Evolutionary conservation across 2,329 filamentous ascomycete species (phyloP).

Genomic region (Nemania bipapillata): DNA sequence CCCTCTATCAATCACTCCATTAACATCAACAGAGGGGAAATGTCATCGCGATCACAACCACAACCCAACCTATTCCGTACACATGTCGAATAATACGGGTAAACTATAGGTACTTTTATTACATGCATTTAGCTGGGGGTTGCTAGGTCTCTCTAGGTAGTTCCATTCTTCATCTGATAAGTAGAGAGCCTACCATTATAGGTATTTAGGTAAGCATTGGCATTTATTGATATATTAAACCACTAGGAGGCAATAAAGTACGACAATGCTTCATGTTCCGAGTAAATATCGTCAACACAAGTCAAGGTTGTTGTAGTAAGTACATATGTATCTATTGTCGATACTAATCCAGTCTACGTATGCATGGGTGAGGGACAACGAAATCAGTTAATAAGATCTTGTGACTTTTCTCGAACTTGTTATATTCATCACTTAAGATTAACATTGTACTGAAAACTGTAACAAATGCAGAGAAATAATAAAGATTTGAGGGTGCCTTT

Average conservation of each 20-base stretch:
- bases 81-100: background rate
- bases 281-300: background rate
- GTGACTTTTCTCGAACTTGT: conserved; percentile 3
- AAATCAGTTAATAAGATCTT: conserved; percentile 1
- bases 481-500: background rate
- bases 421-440: background rate
- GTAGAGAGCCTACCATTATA: background rate
- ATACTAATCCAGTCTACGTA: background rate
- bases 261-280: background rate
- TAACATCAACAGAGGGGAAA: background rate
- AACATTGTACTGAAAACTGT: background rate
- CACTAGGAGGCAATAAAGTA: background rate
- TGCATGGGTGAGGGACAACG: background rate
- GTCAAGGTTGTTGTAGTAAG: background rate
- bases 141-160: background rate
- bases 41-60: background rate
- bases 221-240: background rate
- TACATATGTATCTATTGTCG: background rate
- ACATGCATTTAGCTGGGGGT: background rate
- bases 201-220: background rate
- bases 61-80: background rate
- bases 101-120: background rate
- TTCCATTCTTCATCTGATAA: background rate
- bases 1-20: background rate
- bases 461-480: conserved; percentile 11